A percentile compares a stretch with the other conserved stretches of the same genome.
Evolutionary conservation across 345 rosid genomes (phyloP).

Genomic region (Isatis tinctoria): DNA sequence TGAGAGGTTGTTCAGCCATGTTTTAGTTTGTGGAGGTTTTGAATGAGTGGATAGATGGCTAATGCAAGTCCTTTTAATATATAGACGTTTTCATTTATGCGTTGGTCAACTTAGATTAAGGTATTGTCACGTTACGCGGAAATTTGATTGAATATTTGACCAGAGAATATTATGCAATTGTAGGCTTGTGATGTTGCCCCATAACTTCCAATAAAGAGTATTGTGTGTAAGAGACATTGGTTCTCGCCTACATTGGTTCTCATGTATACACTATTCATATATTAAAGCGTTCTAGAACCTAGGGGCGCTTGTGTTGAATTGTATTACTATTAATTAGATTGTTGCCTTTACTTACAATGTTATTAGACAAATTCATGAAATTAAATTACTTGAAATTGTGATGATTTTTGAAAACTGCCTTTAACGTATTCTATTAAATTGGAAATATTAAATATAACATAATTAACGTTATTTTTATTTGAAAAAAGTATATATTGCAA

Average conservation of each 20-base stretch:
- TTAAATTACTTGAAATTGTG: background rate
- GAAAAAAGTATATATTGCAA: too few species aligned
- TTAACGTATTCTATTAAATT: background rate
- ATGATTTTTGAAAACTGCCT: background rate
- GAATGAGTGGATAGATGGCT: slow-evolving; percentile 4
- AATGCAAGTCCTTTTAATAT: slow-evolving; percentile 12
- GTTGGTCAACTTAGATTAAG: slow-evolving; percentile 13
- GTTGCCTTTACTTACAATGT: too few species aligned
- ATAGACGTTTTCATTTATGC: slow-evolving; percentile 9
- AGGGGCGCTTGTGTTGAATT: background rate
- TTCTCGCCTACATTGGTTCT: slow-evolving; percentile 5
- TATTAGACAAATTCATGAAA: background rate
- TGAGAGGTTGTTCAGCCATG: slow-evolving; percentile 45
- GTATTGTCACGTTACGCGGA: slow-evolving; percentile 28
- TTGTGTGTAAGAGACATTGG: background rate
- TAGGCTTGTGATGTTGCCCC: slow-evolving; percentile 21
- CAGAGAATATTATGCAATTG: slow-evolving; percentile 26
- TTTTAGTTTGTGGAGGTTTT: slow-evolving; percentile 14
- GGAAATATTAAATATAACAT: background rate
- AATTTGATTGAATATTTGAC: slow-evolving; percentile 18
- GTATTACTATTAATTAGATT: background rate
- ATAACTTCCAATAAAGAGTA: slow-evolving; percentile 8
- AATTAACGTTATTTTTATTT: background rate
- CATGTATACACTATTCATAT: background rate
- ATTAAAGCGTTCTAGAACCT: slow-evolving; percentile 17